Percentiles rank a stretch among this genome's conserved stretches.
Conservation (phyloP, 169 alveolate species). For the Eimeria brunetti region DNA sequence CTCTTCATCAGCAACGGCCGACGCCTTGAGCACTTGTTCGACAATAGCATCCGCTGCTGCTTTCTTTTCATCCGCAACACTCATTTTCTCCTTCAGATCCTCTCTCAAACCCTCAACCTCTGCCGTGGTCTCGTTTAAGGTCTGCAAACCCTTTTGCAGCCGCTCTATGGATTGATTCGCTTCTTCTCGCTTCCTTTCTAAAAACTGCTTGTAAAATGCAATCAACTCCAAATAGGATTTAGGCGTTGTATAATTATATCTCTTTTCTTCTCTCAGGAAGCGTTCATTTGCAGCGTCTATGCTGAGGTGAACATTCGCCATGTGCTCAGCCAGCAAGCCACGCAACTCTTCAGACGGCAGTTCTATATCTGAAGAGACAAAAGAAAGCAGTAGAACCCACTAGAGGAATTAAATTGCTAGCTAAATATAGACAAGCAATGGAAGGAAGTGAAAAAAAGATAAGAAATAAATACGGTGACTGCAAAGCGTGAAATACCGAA, state of each 20-base stretch:
- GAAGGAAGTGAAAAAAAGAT: too few relatives aligned
- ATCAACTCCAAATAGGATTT: conserved; percentile 96
- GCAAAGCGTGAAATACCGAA: too few relatives aligned
- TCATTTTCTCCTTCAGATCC: conserved; percentile 94
- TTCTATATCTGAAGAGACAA: conserved; percentile 26
- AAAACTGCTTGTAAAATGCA: conserved; percentile 94
- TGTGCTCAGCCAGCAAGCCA: conserved; percentile 91
- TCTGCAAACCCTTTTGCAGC: conserved; percentile 93
- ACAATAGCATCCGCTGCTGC: conserved; percentile 93
- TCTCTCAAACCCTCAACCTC: conserved; percentile 94
- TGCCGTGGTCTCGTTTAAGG: conserved; percentile 91
- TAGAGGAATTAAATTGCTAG: too few relatives aligned
- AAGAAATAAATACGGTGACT: too few relatives aligned
- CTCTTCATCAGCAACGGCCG: conserved; percentile 96
- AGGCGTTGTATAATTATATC: conserved; percentile 98
- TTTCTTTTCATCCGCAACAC: conserved; percentile 94
- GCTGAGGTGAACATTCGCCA: conserved; percentile 97
- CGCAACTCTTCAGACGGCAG: conserved; percentile 90
- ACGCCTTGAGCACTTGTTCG: conserved; percentile 95
- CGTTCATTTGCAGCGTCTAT: conserved; percentile 94
- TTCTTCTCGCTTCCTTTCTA: conserved; percentile 91
- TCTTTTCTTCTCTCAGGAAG: conserved; percentile 92
- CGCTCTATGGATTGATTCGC: conserved; percentile 90
- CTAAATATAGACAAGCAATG: too few relatives aligned
- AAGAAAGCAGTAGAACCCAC: too few relatives aligned